Percentiles rank a stretch among this genome's conserved stretches.
phyloP scores from a whole-genome alignment of 768 basidiomycete genomes.

The Amanita brunnescens region DNA sequence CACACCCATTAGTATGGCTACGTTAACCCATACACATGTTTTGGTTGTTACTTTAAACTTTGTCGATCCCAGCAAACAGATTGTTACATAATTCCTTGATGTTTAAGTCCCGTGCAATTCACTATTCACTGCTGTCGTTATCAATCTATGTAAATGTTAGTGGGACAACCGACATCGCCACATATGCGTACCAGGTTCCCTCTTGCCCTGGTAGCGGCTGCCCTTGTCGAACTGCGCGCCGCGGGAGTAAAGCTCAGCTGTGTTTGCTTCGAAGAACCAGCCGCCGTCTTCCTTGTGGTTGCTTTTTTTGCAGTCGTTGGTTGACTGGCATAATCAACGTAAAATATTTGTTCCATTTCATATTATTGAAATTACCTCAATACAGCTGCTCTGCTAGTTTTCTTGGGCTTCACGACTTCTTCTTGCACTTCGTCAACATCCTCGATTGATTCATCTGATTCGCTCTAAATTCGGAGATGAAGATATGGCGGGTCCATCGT shows the following conservation, averaged over 20 bases:
- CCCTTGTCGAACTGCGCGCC: slow-evolving; percentile 47
- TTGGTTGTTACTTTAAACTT: too few species aligned
- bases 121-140: slow-evolving; percentile 18
- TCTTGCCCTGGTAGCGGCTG: slow-evolving; percentile 63
- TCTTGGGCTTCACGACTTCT: slow-evolving; percentile 44
- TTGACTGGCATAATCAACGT: slow-evolving; percentile 15
- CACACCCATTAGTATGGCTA: slow-evolving; percentile 16
- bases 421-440: slow-evolving; percentile 43
- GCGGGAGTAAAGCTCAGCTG: slow-evolving; percentile 58
- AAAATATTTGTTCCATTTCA: not conserved
- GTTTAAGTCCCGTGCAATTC: not conserved
- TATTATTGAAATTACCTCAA: slow-evolving; percentile 37
- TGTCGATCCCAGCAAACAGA: too few species aligned
- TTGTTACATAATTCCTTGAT: too few species aligned
- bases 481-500: not conserved
- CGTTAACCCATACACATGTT: not conserved
- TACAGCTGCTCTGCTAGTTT: slow-evolving; percentile 55
- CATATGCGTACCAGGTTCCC: slow-evolving; percentile 47
- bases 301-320: slow-evolving; percentile 31
- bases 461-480: slow-evolving; percentile 20
- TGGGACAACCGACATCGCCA: not conserved
- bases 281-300: slow-evolving; percentile 40
- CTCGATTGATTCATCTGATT: slow-evolving; percentile 43
- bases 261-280: slow-evolving; percentile 39
- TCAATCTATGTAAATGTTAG: slow-evolving; percentile 12